Percentiles rank a stretch among this genome's conserved stretches.
These are phyloP conservation scores for Pleurotus salmoneostramineus DNA, from an alignment of 768 basidiomycete genomes.

Conservation along the genomic window DNA sequence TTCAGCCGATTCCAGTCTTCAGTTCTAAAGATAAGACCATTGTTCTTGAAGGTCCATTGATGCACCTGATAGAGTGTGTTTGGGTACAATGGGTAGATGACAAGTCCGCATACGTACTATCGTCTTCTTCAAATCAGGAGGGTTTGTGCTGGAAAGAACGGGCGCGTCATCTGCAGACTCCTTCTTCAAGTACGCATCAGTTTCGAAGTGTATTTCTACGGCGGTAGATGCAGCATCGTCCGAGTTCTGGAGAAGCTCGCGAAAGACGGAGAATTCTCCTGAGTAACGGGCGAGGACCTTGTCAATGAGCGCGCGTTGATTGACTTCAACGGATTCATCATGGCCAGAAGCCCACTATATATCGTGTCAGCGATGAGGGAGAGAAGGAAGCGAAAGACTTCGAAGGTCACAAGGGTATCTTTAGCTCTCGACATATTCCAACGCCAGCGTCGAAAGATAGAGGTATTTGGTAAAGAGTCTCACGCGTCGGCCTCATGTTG, in stretches of 20 bases:
- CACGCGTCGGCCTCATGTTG: no score
- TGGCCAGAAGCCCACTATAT: slow-evolving; percentile 53
- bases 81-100: not conserved
- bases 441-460: not conserved
- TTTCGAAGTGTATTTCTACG: slow-evolving; percentile 81
- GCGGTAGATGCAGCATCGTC: slow-evolving; percentile 80
- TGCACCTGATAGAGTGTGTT: slow-evolving; percentile 44
- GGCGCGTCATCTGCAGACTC: slow-evolving; percentile 16
- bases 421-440: slow-evolving; percentile 1
- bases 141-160: slow-evolving; percentile 10
- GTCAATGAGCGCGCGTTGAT: slow-evolving; percentile 95
- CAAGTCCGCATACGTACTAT: slow-evolving; percentile 34
- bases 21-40: slow-evolving; percentile 77
- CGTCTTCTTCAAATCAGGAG: slow-evolving; percentile 66
- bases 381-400: not conserved
- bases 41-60: slow-evolving; percentile 85
- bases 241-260: slow-evolving; percentile 94
- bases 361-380: not conserved
- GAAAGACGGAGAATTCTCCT: slow-evolving; percentile 81
- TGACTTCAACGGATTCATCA: slow-evolving; percentile 86
- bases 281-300: slow-evolving; percentile 95
- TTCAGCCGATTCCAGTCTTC: slow-evolving; percentile 89
- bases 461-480: no score
- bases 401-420: not conserved
- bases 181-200: slow-evolving; percentile 40